Base-by-base conservation (phyloP, 768 basidiomycete genomes). In the Agrocybe pediades region DNA sequence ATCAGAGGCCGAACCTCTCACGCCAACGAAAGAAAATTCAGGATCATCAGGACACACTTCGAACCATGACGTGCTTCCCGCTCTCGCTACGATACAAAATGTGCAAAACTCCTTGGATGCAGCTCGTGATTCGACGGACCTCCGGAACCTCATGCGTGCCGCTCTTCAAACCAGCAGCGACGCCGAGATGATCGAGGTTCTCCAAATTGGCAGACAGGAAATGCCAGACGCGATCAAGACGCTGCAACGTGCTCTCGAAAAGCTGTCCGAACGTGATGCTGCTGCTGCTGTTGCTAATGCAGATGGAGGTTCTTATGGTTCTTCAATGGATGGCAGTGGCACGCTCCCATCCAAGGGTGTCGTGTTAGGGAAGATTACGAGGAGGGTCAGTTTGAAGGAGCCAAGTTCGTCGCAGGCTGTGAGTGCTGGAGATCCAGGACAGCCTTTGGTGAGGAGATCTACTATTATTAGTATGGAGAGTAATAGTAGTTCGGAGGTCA, bases 191-290 rank as follows among this genome's bases (percentile, higher is more conserved):
- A 69, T 89, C 26, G 71, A 76, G 17, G 77, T 85, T 1, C 71
- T 90, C 36, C 82, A 87, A 57, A 79, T 87, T 41, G 76, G 76
- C 27, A 72, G 83, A 42, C 80, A 82, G 41, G 87, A 90, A 65
- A 86, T 90, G 79, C 85, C 86, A 1, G 90, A 92, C 66, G 88
- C 88, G 11, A 84, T 91, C 66, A 90, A 89, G 71, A 85, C 90
- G 3, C 74, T 92, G 16, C 89, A 90, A 69, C 71, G 90, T 20
- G 68, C 68, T n/a, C 62, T 65, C 20, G 68, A 69, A 48, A 56
- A 57, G 9, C 47, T 65, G 7, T 53, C 61, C 9, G 65, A 68
- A 15, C 49, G 51, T 20, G 58, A 63, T 6, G 49, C 40, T 25
- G n/a, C n/a, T n/a, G n/a, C n/a, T n/a, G n/a, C n/a, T n/a, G n/a